Evolutionary conservation across 441 rosid genomes (phyloP), one percentile per base, ranked within the genome.

Genomic region (Eugenia klotzschiana): DNA sequence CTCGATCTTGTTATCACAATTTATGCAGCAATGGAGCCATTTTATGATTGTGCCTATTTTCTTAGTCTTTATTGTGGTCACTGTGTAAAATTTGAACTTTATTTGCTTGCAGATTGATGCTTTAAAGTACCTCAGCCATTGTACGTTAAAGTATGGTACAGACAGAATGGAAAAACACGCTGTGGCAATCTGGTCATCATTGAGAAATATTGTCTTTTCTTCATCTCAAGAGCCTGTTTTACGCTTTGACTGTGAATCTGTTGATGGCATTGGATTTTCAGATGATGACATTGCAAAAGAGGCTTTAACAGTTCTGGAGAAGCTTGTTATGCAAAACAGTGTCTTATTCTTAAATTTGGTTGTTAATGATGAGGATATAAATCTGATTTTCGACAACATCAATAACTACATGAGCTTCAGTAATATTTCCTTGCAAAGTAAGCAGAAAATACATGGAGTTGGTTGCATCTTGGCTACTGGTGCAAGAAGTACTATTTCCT

Each of bases 51-150:
- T 80, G 58, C 50, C 15, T 22, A n/a, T 20, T 51, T 54, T 84
- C 74, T 83, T 85, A 49, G 49, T 80, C 23, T 81, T 58, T 83
- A 81, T 77, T 41, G 84, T 86, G 53, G 83, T 79, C 81, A 84
- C 56, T 57, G 80, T 85, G 79, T 72, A 85, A 83, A 82, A 82
- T 84, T 80, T 83, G 79, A 57, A 51, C 84, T 85, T 64, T 80
- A 51, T 86, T 82, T 87, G 69, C 84, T 83, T 73, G 29, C 87
- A 96, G 98, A 93, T 94, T 88, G 99, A 96, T 89, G 94, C 98
- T 85, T 90, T 95, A 89, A 94, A 89, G 90, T 95, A 88, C 86
- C 91, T 96, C 69, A 83, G 88, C 69, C 82, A 87, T 87, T 93
- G 99, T 88, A 85, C 86, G 2, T 49, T 83, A 58, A 92, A 89